Percentiles rank a stretch among this genome's conserved stretches.
phyloP scores from a whole-genome alignment of 495 filamentous ascomycete species.

The Aspergillus avenaceus region DNA sequence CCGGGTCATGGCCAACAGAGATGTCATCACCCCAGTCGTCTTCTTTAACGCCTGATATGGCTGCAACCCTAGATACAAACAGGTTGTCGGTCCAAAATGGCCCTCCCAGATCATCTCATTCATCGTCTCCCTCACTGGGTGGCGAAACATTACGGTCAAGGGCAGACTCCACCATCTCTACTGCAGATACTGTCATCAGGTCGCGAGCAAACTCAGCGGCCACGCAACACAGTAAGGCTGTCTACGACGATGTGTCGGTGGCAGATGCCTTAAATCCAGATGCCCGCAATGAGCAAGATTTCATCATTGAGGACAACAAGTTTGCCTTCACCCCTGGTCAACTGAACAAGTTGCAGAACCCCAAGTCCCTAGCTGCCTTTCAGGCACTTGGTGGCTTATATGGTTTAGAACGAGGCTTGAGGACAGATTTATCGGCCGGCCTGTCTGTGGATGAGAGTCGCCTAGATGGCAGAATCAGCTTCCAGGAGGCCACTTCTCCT shows the following conservation, averaged over 20 bases:
- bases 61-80: conserved; percentile 19
- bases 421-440: conserved; percentile 59
- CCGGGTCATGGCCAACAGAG: neutral
- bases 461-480: conserved; percentile 53
- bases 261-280: conserved; percentile 64
- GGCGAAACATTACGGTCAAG: conserved; percentile 48
- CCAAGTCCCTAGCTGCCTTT: conserved; percentile 69
- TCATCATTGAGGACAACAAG: conserved; percentile 60
- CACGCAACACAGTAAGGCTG: conserved; percentile 23
- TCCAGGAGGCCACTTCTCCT: conserved; percentile 52
- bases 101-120: conserved; percentile 34
- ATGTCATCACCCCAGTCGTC: conserved; percentile 9
- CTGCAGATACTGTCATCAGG: conserved; percentile 32
- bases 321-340: conserved; percentile 70
- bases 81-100: conserved; percentile 28
- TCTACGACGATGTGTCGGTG: conserved; percentile 40
- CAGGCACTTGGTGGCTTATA: conserved; percentile 62
- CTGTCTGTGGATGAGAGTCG: conserved; percentile 62
- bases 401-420: conserved; percentile 65
- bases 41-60: conserved; percentile 23
- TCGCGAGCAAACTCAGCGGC: conserved; percentile 42
- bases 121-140: conserved; percentile 42
- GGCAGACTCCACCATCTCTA: conserved; percentile 44
- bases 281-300: conserved; percentile 59
- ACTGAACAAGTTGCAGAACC: conserved; percentile 70